Base-by-base conservation (phyloP, 23 red algal species). In the Gracilariopsis chorda region DNA sequence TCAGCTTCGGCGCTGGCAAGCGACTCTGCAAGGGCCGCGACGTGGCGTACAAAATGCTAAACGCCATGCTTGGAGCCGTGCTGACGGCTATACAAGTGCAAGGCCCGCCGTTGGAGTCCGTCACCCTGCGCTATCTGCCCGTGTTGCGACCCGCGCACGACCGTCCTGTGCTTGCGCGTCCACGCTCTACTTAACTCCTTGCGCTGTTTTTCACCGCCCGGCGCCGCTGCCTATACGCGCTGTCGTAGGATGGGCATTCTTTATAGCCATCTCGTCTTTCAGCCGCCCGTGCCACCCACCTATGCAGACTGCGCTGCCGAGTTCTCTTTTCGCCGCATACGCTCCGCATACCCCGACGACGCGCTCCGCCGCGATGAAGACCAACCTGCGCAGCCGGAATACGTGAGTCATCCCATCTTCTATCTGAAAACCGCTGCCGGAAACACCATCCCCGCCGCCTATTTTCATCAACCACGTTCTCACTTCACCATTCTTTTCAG, bases 211-310 rank as follows among this genome's bases (percentile, higher is more conserved):
- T 19, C 55, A 27, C 29, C 16, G n/a, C 55, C 55, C 4, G 21
- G n/a, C 7, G n/a, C 7, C 55, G 5, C 16, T 25, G 7, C 7
- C 55, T 25, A 27, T 5, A 4, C 4, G 14, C 60, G n/a, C 60
- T 2, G 60, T 47, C 20, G 80, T 20, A 43, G 21, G 36, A 91
- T 91, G 87, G 87, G 87, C 55, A 80, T 80, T 35, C 30, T 80
- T 30, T 93, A 93, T 41, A 86, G 80, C 72, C 71, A 81, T 25
- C 40, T 93, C 44, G 90, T 93, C 14, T 93, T 93, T 70, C 90
- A 83, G 53, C 90, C 90, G 39, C 90, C 90, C 48, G 48, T 64
- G 36, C 72, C 77, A 53, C 71, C 90, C 52, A 82, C 71, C 0
- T 78, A 93, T 32, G 52, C 39, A 13, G 87, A 91, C 43, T 30